These are phyloP conservation scores for Mycena kentingensis DNA, from an alignment of 768 basidiomycete genomes.

Conservation along the genomic window DNA sequence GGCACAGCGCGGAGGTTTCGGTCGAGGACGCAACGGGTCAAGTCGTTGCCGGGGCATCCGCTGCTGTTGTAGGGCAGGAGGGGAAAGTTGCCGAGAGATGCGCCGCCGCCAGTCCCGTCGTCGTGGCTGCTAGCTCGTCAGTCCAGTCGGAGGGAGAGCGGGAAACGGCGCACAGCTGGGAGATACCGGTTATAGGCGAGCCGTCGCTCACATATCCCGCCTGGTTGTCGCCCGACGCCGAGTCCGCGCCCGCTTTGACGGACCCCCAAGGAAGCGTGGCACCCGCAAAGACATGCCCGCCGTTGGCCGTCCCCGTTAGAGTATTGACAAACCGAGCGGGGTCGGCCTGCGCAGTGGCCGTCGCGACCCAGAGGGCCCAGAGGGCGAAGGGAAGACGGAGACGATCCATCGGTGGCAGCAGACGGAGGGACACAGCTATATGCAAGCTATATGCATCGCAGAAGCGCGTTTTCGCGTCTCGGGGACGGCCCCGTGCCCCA, in stretches of 20 bases:
- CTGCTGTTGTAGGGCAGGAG: conserved; percentile 12
- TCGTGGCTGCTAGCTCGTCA: conserved; percentile 13
- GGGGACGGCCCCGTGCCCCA: too few relatives aligned
- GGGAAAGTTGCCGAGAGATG: conserved; percentile 15
- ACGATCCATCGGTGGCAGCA: too few relatives aligned
- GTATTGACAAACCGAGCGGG: conserved; percentile 33
- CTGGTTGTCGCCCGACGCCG: conserved; percentile 18
- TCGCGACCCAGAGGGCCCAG: conserved; percentile 2
- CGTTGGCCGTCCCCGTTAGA: conserved; percentile 44
- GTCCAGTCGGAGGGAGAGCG: not conserved
- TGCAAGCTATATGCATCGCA: too few relatives aligned
- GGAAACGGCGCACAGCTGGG: conserved; percentile 15
- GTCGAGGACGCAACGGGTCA: conserved; percentile 11
- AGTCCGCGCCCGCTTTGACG: conserved; percentile 44
- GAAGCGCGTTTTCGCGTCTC: too few relatives aligned
- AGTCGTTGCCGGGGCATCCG: conserved; percentile 12
- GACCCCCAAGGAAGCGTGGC: conserved; percentile 45
- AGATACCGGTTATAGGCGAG: conserved; percentile 18
- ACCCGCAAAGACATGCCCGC: conserved; percentile 44
- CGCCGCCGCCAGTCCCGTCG: conserved; percentile 1
- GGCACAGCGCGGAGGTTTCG: not conserved
- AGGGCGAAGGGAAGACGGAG: conserved; percentile 4
- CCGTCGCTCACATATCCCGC: conserved; percentile 22
- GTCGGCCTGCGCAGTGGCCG: conserved; percentile 3
- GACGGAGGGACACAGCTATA: too few relatives aligned